Evolutionary conservation across 1,284 basidiomycete genomes (phyloP).

Genomic region (Phaffia rhodozyma): DNA sequence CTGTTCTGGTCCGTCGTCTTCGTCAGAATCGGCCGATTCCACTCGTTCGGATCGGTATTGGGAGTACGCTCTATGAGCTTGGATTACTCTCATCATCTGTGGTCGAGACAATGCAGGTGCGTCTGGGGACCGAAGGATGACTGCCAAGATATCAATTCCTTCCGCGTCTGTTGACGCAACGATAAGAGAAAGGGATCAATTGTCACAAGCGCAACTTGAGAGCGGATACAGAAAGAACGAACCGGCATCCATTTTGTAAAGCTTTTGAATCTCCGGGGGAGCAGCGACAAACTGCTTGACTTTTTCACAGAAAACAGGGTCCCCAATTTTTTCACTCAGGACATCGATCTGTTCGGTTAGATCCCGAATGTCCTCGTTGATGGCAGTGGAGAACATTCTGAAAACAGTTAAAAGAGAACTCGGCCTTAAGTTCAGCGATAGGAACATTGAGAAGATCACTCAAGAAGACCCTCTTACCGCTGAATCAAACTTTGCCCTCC

Average conservation of each 20-base stretch:
- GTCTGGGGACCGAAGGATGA: slow-evolving; percentile 70
- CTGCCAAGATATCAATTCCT: slow-evolving; percentile 63
- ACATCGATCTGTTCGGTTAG: slow-evolving; percentile 74
- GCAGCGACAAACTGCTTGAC: slow-evolving; percentile 75
- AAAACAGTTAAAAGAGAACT: background rate
- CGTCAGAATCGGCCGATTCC: slow-evolving; percentile 64
- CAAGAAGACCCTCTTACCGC: slow-evolving; percentile 39
- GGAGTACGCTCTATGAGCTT: slow-evolving; percentile 61
- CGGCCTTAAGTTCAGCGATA: background rate
- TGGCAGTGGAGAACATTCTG: slow-evolving; percentile 87
- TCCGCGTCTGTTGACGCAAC: slow-evolving; percentile 46
- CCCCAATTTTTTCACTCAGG: slow-evolving; percentile 78
- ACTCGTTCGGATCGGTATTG: slow-evolving; percentile 55
- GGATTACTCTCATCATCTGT: slow-evolving; percentile 64
- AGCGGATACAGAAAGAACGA: slow-evolving; percentile 27
- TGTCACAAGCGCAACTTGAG: background rate
- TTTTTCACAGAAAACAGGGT: slow-evolving; percentile 77
- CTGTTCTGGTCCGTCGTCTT: slow-evolving; percentile 79
- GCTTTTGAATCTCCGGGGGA: slow-evolving; percentile 71
- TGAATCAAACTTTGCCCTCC: slow-evolving; percentile 84
- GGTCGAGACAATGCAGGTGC: slow-evolving; percentile 58
- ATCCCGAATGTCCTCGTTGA: slow-evolving; percentile 76
- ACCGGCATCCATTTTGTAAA: slow-evolving; percentile 68
- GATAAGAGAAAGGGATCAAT: background rate
- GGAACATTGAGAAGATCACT: background rate